Conservation (phyloP, 2,329 filamentous ascomycete genomes). For the Colletotrichum kahawae region DNA sequence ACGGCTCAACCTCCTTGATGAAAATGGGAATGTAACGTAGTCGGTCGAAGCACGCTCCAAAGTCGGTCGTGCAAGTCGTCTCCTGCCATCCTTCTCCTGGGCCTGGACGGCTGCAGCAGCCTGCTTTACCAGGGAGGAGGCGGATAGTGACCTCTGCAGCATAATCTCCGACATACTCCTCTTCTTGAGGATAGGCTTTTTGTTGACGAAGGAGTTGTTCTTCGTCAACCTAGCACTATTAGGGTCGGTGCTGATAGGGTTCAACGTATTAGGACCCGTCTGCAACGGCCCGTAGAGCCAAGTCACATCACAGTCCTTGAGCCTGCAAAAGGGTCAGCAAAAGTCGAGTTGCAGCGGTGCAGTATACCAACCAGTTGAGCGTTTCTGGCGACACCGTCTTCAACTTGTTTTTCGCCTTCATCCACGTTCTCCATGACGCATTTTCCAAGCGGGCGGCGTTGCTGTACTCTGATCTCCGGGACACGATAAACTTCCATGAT, state of each 20-base stretch:
- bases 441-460: slow-evolving; percentile 89
- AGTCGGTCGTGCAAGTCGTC: slow-evolving; percentile 54
- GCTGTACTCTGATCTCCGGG: slow-evolving; percentile 77
- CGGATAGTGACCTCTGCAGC: slow-evolving; percentile 85
- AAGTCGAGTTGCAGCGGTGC: neutral
- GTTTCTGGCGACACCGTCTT: slow-evolving; percentile 89
- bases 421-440: slow-evolving; percentile 96
- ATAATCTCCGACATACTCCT: slow-evolving; percentile 95
- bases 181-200: slow-evolving; percentile 96
- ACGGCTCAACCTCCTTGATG: slow-evolving; percentile 64
- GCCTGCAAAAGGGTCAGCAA: slow-evolving; percentile 57
- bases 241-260: slow-evolving; percentile 45
- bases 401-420: slow-evolving; percentile 86
- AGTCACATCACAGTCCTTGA: slow-evolving; percentile 96
- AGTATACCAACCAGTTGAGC: slow-evolving; percentile 79
- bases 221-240: slow-evolving; percentile 53
- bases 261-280: slow-evolving; percentile 65
- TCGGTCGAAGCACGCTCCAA: slow-evolving; percentile 72
- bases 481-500: slow-evolving; percentile 92
- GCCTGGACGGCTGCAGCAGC: slow-evolving; percentile 86
- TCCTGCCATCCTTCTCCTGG: slow-evolving; percentile 67
- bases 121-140: slow-evolving; percentile 88
- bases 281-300: slow-evolving; percentile 97
- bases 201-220: slow-evolving; percentile 68
- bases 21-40: slow-evolving; percentile 68